phyloP scores from a whole-genome alignment of 2,329 filamentous ascomycete genomes.

The Dothistroma pini region DNA sequence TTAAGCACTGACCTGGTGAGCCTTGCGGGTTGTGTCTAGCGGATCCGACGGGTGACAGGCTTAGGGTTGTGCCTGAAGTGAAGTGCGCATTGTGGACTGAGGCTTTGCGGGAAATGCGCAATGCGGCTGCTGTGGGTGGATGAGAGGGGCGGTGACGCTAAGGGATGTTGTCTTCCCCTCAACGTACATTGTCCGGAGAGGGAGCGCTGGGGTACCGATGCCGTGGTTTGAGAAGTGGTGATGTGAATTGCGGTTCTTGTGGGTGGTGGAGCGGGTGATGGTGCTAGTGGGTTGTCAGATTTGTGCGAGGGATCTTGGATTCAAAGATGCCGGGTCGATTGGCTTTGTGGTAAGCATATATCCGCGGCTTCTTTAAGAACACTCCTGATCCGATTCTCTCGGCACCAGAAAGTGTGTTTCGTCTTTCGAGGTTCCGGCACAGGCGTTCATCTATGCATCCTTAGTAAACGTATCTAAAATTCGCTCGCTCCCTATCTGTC shows the following conservation, averaged over 20 bases:
- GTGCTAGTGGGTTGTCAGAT: neutral
- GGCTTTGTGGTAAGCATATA: neutral
- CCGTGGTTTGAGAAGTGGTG: neutral
- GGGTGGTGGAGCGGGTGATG: neutral
- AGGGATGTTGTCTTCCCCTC: too few species aligned
- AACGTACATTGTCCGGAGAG: too few species aligned
- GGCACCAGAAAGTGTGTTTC: neutral
- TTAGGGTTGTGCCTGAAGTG: too few species aligned
- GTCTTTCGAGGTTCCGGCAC: neutral
- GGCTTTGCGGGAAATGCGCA: too few species aligned
- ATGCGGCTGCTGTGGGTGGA: too few species aligned
- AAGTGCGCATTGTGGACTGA: too few species aligned
- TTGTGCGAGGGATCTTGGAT: neutral
- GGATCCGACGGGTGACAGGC: too few species aligned
- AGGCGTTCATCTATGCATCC: neutral
- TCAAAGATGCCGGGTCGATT: neutral
- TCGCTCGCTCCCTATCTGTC: slow-evolving; percentile 26
- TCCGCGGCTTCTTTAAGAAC: neutral
- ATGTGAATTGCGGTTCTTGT: neutral
- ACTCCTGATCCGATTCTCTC: too few species aligned
- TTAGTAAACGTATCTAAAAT: slow-evolving; percentile 21
- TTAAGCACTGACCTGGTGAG: neutral
- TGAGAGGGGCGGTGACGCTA: too few species aligned
- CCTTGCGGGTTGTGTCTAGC: too few species aligned
- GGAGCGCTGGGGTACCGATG: neutral